A percentile compares a stretch with the other conserved stretches of the same genome.
These are phyloP conservation scores for Fusarium staphyleae DNA, from an alignment of 2,329 filamentous ascomycete species.

Conservation along the genomic window DNA sequence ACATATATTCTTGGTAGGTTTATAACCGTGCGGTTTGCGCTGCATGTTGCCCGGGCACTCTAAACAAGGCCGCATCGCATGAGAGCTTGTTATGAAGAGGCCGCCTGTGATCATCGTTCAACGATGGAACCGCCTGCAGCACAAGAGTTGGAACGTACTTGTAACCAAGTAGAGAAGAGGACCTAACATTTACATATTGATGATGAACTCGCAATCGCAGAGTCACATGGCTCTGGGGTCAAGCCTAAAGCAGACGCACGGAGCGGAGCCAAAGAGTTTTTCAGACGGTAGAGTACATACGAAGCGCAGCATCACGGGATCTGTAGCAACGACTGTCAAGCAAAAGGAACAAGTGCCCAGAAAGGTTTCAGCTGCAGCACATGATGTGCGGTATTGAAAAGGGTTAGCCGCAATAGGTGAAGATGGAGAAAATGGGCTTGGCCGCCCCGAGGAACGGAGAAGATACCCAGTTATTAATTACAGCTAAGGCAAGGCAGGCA, in stretches of 20 bases:
- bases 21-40: not conserved
- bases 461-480: slow-evolving; percentile 20
- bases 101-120: not conserved
- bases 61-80: not conserved
- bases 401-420: slow-evolving; percentile 20
- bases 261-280: slow-evolving; percentile 5
- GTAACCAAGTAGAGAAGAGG: too few relatives aligned
- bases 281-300: too few relatives aligned
- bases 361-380: slow-evolving; percentile 30
- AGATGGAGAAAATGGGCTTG: slow-evolving; percentile 23
- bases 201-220: not conserved
- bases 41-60: not conserved
- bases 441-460: slow-evolving; percentile 20
- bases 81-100: not conserved
- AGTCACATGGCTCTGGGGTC: not conserved
- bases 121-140: not conserved
- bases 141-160: not conserved
- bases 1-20: too few relatives aligned
- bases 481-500: not conserved
- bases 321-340: not conserved
- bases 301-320: slow-evolving; percentile 22
- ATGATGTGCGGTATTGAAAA: slow-evolving; percentile 26
- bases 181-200: not conserved
- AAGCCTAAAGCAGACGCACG: not conserved
- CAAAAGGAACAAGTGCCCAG: slow-evolving; percentile 24